A percentile compares a stretch with the other conserved stretches of the same genome.
These are phyloP conservation scores for Lactarius tabidus DNA, from an alignment of 768 basidiomycete species.

Conservation along the genomic window DNA sequence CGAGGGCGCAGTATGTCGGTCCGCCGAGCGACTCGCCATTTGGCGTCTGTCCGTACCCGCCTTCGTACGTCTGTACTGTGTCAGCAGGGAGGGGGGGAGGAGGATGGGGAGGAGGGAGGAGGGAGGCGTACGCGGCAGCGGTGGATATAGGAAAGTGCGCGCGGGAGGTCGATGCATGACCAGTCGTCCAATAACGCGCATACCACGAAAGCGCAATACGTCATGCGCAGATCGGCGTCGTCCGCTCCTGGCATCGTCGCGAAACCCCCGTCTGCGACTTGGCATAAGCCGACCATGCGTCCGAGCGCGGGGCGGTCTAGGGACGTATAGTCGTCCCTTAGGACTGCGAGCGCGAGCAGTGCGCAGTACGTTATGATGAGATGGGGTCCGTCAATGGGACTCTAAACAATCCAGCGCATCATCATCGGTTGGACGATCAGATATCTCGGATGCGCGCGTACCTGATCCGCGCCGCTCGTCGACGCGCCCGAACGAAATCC, in stretches of 20 bases:
- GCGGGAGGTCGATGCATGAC: constrained; percentile 61
- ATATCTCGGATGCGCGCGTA: not conserved
- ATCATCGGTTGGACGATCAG: too few species aligned
- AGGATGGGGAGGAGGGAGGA: not conserved
- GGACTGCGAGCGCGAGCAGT: constrained; percentile 72
- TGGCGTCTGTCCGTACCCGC: constrained; percentile 83
- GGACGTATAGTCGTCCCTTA: constrained; percentile 77
- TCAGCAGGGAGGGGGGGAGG: too few species aligned
- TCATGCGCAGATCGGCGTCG: constrained; percentile 78
- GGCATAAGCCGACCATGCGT: constrained; percentile 64
- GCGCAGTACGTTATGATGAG: constrained; percentile 95
- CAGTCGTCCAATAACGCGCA: constrained; percentile 76
- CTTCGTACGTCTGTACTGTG: constrained; percentile 73
- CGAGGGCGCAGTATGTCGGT: constrained; percentile 88
- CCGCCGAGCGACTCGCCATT: constrained; percentile 91
- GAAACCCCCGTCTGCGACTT: constrained; percentile 80
- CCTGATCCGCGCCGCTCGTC: not conserved
- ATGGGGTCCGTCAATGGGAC: constrained; percentile 75
- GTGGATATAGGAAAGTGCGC: constrained; percentile 59
- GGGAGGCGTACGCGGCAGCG: constrained; percentile 62
- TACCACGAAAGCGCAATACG: constrained; percentile 86
- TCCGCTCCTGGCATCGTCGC: constrained; percentile 60
- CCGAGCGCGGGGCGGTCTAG: constrained; percentile 69
- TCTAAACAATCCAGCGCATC: too few species aligned
- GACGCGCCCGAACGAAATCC: constrained; percentile 69